Evolutionary conservation across 139 green algal genomes (phyloP).

Genomic region (Tetradesmus obliquus): DNA sequence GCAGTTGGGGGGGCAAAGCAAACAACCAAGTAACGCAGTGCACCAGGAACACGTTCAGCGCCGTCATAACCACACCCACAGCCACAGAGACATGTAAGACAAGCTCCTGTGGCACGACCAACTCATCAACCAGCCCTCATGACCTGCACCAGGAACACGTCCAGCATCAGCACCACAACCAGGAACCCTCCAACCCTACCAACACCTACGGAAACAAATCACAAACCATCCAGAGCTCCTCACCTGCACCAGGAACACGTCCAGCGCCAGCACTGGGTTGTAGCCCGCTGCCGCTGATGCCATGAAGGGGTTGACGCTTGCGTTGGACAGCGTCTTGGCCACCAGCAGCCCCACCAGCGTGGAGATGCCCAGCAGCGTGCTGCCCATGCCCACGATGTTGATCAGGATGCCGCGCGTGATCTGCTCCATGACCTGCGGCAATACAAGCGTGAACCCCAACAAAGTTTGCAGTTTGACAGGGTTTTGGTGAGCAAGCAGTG

Average conservation of each 20-base stretch:
- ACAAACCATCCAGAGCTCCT: conserved; percentile 26
- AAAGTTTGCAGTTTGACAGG: no score
- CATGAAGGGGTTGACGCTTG: conserved; percentile 92
- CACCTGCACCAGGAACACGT: conserved; percentile 98
- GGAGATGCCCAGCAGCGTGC: conserved; percentile 79
- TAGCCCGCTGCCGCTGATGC: conserved; percentile 72
- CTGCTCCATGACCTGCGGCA: conserved; percentile 70
- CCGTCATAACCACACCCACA: no score
- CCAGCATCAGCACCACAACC: conserved; percentile 60
- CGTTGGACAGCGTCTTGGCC: conserved; percentile 96
- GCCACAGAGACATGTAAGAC: no score
- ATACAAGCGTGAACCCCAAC: no score
- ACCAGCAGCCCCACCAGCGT: conserved; percentile 89
- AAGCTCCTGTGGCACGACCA: no score
- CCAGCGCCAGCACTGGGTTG: conserved; percentile 97
- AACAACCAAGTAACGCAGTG: no score
- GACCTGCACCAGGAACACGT: conserved; percentile 82
- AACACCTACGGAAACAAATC: background rate
- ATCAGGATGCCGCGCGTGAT: conserved; percentile 83
- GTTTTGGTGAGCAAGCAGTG: no score
- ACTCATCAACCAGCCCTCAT: no score
- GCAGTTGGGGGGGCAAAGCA: no score
- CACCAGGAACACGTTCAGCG: no score
- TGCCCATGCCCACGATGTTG: conserved; percentile 81
- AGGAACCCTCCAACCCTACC: background rate